Conservation (phyloP, 495 filamentous ascomycete species). For the Lasiosphaeris hirsuta region DNA sequence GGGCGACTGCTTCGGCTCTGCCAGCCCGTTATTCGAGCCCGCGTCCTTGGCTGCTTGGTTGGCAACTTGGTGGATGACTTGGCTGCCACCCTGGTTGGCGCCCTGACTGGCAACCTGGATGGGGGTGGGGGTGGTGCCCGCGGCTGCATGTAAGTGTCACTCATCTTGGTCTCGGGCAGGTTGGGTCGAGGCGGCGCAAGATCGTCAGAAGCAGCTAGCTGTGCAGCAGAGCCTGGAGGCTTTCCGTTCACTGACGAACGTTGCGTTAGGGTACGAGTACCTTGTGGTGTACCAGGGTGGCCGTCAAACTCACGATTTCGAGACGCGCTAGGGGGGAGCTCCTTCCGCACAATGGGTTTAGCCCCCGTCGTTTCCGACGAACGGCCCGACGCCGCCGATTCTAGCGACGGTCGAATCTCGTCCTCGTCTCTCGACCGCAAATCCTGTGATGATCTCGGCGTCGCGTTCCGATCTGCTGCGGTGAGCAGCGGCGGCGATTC, state of each 20-base stretch:
- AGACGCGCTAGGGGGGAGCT: conserved; percentile 36
- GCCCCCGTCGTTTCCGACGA: conserved; percentile 23
- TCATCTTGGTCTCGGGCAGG: conserved; percentile 42
- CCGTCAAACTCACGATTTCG: conserved; percentile 34
- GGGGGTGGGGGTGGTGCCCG: conserved; percentile 60
- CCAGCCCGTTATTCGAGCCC: conserved; percentile 41
- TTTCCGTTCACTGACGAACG: conserved; percentile 40
- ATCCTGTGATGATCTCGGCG: conserved; percentile 50
- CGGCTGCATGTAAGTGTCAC: conserved; percentile 60
- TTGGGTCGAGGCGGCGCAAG: conserved; percentile 22
- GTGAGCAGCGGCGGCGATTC: conserved; percentile 32
- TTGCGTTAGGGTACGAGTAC: conserved; percentile 7
- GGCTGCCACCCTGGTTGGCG: conserved; percentile 52
- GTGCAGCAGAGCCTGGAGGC: conserved; percentile 18
- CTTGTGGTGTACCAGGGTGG: neutral
- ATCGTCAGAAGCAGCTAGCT: conserved; percentile 15
- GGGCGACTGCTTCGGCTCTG: conserved; percentile 62
- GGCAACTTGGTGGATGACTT: neutral
- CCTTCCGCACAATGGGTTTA: conserved; percentile 48
- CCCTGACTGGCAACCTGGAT: too few species aligned
- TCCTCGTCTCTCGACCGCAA: conserved; percentile 45
- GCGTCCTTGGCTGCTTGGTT: conserved; percentile 54
- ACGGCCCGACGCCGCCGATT: conserved; percentile 27
- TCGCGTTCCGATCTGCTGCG: conserved; percentile 36
- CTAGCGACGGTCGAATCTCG: conserved; percentile 39